Evolutionary conservation across 2,329 filamentous ascomycete species (phyloP), one percentile per base, ranked within the genome.

Genomic region (Juglanconis oblonga): DNA sequence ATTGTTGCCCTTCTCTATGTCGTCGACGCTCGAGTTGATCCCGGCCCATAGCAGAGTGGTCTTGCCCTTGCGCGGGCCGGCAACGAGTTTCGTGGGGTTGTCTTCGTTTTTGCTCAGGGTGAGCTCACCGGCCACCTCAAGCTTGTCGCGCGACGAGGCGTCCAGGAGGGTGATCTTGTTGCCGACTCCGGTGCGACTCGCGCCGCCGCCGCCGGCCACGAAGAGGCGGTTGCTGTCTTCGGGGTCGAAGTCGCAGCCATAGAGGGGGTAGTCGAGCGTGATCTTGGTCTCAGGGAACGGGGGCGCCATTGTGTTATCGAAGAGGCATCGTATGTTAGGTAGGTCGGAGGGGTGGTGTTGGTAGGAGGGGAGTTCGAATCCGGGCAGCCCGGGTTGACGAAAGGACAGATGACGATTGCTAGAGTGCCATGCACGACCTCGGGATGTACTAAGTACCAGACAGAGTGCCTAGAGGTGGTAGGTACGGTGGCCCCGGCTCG

Each of bases 191-290:
- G 86, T 92, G 65, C 86, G 85, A 52, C 90, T 87, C 65, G 91
- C 87, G 54, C 94, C 94, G 65, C 94, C 94, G 63, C 94, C 94
- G 55, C 94, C 94, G 62, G 89, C 92, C 42, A 97, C 90, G 8
- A 97, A 78, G 31, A 97, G 80, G 64, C 87, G 87, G 64, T 84
- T 84, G 62, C 88, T 83, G 77, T 96, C 87, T 69, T 88, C 83
- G 55, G 89, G 91, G 71, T 96, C 92, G 74, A 96, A 97, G 70
- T 92, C 92, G 72, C 92, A 90, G 58, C 89, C 87, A 74, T 92
- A 97, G 61, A 96, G 84, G 52, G 93, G 93, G 74, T 94, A 97
- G 60, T 87, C 85, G 65, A 96, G 84, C 58, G 86, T 85, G 67
- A 86, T 79, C 73, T 86, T 88, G 62, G 88, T 83, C 62, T 74